Evolutionary conservation across 2,329 filamentous ascomycete species (phyloP).

Genomic region (Nothopassalora personata): DNA sequence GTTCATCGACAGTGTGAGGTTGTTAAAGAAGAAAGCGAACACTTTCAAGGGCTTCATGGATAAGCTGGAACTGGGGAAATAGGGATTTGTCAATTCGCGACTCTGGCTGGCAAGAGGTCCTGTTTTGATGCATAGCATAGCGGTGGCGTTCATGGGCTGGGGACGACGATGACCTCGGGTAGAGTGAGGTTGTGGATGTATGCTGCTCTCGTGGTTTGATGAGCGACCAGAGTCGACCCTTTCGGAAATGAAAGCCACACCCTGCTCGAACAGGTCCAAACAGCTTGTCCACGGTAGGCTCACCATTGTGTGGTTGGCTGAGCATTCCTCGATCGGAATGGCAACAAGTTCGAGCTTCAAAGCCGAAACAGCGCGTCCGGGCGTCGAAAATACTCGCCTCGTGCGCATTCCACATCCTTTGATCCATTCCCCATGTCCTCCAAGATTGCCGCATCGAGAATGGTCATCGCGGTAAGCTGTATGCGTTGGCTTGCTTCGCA

Average conservation of each 20-base stretch:
- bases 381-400: too few relatives aligned
- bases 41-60: conserved; percentile 65
- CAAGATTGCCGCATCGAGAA: background rate
- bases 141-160: conserved; percentile 2
- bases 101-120: background rate
- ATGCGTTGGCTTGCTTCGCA: background rate
- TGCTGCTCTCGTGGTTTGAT: background rate
- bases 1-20: conserved; percentile 81
- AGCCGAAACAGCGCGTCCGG: too few relatives aligned
- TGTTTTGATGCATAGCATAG: conserved; percentile 4
- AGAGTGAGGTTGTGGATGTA: background rate
- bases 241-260: too few relatives aligned
- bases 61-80: conserved; percentile 29
- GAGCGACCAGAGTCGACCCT: too few relatives aligned
- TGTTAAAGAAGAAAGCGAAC: conserved; percentile 79
- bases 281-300: too few relatives aligned
- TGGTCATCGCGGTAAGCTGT: background rate
- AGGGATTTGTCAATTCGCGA: background rate
- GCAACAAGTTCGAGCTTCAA: too few relatives aligned
- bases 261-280: too few relatives aligned
- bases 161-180: background rate
- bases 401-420: too few relatives aligned
- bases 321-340: too few relatives aligned
- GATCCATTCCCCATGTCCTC: too few relatives aligned
- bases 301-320: too few relatives aligned